These are phyloP conservation scores for Sporothrix brunneoviolacea DNA, from an alignment of 2,329 filamentous ascomycete species.

Conservation along the genomic window DNA sequence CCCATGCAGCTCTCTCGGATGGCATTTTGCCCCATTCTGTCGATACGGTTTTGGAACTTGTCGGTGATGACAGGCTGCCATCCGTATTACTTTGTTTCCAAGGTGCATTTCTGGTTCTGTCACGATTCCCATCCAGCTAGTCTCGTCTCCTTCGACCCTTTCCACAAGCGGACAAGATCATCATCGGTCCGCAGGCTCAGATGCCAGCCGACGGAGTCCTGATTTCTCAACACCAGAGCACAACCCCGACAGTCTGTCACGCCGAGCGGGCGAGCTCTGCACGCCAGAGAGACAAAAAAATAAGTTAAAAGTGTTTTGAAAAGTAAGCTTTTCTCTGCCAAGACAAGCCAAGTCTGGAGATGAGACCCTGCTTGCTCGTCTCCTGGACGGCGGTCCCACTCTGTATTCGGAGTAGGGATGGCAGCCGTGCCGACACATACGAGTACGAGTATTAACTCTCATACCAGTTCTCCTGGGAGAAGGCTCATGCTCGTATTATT, in stretches of 20 bases:
- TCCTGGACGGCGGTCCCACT: no score
- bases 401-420: no score
- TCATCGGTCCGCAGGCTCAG: no score
- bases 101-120: neutral
- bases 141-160: no score
- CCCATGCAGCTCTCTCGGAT: no score
- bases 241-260: neutral
- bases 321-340: conserved; percentile 5
- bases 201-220: no score
- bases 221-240: conserved; percentile 3
- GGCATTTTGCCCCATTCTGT: neutral
- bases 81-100: neutral
- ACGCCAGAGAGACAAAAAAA: neutral
- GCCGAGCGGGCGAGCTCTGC: neutral
- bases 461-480: no score
- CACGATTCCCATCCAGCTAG: neutral
- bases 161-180: no score
- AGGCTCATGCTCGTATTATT: no score
- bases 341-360: neutral
- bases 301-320: neutral
- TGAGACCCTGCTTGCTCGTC: neutral
- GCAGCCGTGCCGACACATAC: no score
- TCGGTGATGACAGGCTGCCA: neutral
- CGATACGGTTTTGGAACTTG: conserved; percentile 2
- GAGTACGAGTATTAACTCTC: no score